These are phyloP conservation scores for Paralagenidium karlingii DNA, from an alignment of 352 stramenopile genomes.

Conservation along the genomic window DNA sequence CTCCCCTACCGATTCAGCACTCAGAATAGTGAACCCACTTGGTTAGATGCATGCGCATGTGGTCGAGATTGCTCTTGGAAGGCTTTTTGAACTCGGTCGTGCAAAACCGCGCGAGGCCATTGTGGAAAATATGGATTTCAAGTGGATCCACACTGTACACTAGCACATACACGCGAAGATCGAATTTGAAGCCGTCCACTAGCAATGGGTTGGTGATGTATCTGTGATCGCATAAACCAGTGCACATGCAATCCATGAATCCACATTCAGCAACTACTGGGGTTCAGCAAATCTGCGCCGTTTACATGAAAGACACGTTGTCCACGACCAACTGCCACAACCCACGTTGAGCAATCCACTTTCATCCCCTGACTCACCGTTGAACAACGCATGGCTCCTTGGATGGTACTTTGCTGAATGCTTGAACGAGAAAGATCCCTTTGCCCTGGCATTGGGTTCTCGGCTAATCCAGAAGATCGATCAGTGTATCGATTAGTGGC, in stretches of 20 bases:
- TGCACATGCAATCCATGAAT: too few relatives aligned
- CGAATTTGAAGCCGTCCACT: conserved; percentile 90
- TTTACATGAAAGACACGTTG: too few relatives aligned
- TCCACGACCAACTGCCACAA: background rate
- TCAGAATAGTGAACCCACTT: conserved; percentile 13
- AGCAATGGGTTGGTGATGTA: conserved; percentile 89
- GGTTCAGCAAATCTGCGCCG: too few relatives aligned
- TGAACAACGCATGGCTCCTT: conserved; percentile 28
- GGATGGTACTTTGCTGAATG: conserved; percentile 13
- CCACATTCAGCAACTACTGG: too few relatives aligned
- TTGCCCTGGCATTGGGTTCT: conserved; percentile 26
- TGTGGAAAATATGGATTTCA: conserved; percentile 73
- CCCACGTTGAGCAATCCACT: background rate
- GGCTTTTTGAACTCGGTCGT: conserved; percentile 26
- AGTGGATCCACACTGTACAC: conserved; percentile 47
- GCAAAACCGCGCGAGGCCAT: conserved; percentile 80
- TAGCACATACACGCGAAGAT: conserved; percentile 82
- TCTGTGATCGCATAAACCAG: conserved; percentile 10
- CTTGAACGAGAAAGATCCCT: conserved; percentile 26
- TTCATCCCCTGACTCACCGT: conserved; percentile 4
- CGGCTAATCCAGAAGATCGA: too few relatives aligned
- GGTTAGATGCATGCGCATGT: conserved; percentile 33
- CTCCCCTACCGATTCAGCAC: too few relatives aligned
- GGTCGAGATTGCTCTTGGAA: conserved; percentile 16
- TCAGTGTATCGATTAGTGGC: too few relatives aligned